Conservation (phyloP, 2,329 filamentous ascomycete genomes). For the Chrysoporthe deuterocubensis region DNA sequence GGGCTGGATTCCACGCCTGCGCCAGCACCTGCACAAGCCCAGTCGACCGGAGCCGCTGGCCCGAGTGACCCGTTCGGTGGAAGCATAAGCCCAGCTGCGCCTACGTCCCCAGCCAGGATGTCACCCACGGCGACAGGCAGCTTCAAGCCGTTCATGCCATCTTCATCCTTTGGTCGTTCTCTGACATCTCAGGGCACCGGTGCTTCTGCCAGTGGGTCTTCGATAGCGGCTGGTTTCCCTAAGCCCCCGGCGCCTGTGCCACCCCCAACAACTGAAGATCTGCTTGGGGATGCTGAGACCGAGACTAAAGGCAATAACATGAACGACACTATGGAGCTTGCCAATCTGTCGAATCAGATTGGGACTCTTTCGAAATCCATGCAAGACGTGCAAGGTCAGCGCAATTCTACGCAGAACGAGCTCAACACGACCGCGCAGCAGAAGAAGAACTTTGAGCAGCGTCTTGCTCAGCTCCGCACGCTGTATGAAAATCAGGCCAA, state of each 20-base stretch:
- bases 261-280: conserved; percentile 68
- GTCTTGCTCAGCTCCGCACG: conserved; percentile 81
- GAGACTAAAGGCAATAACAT: conserved; percentile 76
- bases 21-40: conserved; percentile 59
- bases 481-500: conserved; percentile 94
- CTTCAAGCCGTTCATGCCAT: conserved; percentile 92
- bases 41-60: conserved; percentile 74
- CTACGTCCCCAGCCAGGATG: conserved; percentile 59
- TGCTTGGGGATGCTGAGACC: conserved; percentile 87
- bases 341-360: conserved; percentile 95
- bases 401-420: conserved; percentile 77
- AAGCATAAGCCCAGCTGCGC: conserved; percentile 49
- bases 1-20: conserved; percentile 75
- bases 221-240: conserved; percentile 36
- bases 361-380: conserved; percentile 89
- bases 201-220: conserved; percentile 44
- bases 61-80: conserved; percentile 64
- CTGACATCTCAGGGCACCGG: conserved; percentile 79
- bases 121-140: conserved; percentile 50
- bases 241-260: conserved; percentile 34
- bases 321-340: conserved; percentile 87
- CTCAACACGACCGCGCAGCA: conserved; percentile 80
- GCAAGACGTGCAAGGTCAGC: conserved; percentile 87
- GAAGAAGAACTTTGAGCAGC: conserved; percentile 90
- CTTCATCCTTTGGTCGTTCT: conserved; percentile 87